phyloP scores from a whole-genome alignment of 768 basidiomycete species.

The Cystofilobasidium macerans region DNA sequence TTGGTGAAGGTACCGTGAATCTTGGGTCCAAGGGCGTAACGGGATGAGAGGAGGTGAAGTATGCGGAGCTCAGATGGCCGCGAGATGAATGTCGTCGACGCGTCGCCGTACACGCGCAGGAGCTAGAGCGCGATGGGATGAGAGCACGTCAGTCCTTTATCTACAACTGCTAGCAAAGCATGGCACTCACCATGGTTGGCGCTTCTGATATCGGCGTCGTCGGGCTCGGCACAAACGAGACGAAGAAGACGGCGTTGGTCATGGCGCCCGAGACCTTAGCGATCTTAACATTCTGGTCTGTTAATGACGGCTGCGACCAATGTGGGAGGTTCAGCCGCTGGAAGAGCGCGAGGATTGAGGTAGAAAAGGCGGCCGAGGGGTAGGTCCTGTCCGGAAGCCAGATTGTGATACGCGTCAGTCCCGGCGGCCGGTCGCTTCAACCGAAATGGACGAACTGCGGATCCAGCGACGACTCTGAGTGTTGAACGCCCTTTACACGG shows the following conservation, averaged over 20 bases:
- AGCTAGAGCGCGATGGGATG: conserved; percentile 44
- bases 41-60: conserved; percentile 77
- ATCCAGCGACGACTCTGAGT: conserved; percentile 33
- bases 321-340: conserved; percentile 29
- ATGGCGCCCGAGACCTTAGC: conserved; percentile 78
- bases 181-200: conserved; percentile 18
- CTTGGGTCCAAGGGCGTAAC: conserved; percentile 76
- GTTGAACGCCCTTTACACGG: conserved; percentile 31
- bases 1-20: conserved; percentile 93
- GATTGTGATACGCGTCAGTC: no score
- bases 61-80: conserved; percentile 75
- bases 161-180: not conserved
- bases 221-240: conserved; percentile 46
- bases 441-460: conserved; percentile 26
- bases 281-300: conserved; percentile 45
- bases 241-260: conserved; percentile 95
- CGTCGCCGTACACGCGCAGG: conserved; percentile 83
- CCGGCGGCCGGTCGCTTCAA: not conserved
- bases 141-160: not conserved
- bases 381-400: conserved; percentile 9
- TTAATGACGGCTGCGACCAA: conserved; percentile 35
- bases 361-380: conserved; percentile 5
- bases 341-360: conserved; percentile 9
- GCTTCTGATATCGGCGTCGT: conserved; percentile 5
- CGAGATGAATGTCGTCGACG: conserved; percentile 74